phyloP scores from a whole-genome alignment of 2,329 filamentous ascomycete species.

The Hysterium pulicare region DNA sequence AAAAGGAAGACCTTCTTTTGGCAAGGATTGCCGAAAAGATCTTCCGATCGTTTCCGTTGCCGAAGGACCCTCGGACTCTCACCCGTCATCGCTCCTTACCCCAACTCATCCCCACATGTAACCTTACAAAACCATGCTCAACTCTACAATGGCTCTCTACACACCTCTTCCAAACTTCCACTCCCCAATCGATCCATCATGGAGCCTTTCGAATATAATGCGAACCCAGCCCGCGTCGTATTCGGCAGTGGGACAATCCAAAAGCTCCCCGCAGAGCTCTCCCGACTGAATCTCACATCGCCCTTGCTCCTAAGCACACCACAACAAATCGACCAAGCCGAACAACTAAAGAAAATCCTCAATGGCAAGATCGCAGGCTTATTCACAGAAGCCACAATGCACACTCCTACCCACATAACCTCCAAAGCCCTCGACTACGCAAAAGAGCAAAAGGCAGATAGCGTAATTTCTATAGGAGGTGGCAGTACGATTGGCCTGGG shows the following conservation, averaged over 20 bases:
- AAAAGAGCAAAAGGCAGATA: constrained; percentile 48
- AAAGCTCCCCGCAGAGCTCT: constrained; percentile 44
- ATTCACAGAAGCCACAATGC: constrained; percentile 59
- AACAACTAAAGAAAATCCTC: constrained; percentile 45
- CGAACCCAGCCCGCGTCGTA: constrained; percentile 53
- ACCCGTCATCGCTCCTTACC: too few relatives aligned
- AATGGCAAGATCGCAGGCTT: constrained; percentile 47
- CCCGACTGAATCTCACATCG: constrained; percentile 46
- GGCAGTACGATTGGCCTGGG: constrained; percentile 60
- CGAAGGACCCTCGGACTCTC: too few relatives aligned
- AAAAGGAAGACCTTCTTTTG: too few relatives aligned
- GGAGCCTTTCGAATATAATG: constrained; percentile 56
- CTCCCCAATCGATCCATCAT: constrained; percentile 28
- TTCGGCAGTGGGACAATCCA: constrained; percentile 56
- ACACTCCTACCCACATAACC: constrained; percentile 58
- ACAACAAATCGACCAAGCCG: constrained; percentile 47
- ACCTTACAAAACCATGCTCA: neutral
- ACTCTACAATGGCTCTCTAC: neutral
- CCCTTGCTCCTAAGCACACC: constrained; percentile 58
- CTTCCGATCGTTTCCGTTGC: too few relatives aligned
- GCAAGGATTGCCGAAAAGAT: too few relatives aligned
- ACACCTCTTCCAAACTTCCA: neutral
- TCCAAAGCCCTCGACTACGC: constrained; percentile 53
- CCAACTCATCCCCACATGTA: too few relatives aligned
- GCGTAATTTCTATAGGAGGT: constrained; percentile 59